phyloP scores from a whole-genome alignment of 148 eudicot genomes.

The Rhododendron kiyosumense region DNA sequence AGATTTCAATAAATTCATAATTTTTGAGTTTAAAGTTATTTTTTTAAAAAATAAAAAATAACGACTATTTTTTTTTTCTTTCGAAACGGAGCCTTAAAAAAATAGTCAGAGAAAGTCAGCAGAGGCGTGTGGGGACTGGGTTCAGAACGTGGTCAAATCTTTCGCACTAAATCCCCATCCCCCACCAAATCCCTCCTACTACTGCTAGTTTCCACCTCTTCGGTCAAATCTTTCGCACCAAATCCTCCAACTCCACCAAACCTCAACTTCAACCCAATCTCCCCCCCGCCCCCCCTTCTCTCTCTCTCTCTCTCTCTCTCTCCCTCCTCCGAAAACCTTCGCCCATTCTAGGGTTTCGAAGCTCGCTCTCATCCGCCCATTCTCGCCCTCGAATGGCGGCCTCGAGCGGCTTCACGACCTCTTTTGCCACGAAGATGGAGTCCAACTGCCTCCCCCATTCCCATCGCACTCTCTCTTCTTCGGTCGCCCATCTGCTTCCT shows the following conservation, averaged over 20 bases:
- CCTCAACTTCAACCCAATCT: background rate
- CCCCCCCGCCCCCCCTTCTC: no score
- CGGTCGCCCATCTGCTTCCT: slow-evolving; percentile 4
- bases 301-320: background rate
- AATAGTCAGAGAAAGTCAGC: background rate
- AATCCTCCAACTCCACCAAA: background rate
- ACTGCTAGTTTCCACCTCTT: no score
- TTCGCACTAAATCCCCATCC: no score
- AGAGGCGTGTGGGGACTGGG: background rate
- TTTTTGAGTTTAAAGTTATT: no score
- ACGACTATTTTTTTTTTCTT: no score
- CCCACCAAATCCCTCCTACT: background rate
- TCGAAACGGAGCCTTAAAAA: no score
- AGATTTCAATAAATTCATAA: no score
- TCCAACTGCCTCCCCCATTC: background rate
- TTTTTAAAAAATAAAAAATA: no score
- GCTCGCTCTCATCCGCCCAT: background rate
- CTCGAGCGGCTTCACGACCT: background rate
- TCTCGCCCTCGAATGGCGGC: background rate
- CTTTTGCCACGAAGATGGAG: background rate
- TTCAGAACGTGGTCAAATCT: no score
- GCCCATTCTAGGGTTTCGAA: background rate
- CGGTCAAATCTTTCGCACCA: background rate
- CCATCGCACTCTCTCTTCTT: background rate
- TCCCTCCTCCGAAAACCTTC: background rate